These are phyloP conservation scores for Amanita exitialis DNA, from an alignment of 768 basidiomycete genomes.

Conservation along the genomic window DNA sequence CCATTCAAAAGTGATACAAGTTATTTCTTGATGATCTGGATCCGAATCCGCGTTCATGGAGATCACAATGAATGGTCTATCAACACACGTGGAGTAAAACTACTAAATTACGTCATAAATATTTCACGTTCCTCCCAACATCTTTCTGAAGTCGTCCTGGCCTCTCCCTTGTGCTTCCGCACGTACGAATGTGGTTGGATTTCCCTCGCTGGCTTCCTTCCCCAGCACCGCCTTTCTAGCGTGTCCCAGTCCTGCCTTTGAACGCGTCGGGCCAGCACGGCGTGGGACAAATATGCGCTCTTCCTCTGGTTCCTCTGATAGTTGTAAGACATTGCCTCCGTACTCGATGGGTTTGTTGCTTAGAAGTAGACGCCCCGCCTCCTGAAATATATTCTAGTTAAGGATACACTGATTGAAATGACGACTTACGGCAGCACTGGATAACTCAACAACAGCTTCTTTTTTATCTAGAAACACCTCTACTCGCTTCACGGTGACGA, in stretches of 20 bases:
- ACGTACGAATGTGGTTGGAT: constrained; percentile 5
- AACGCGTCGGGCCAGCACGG: constrained; percentile 49
- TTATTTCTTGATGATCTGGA: constrained; percentile 34
- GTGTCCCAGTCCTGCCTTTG: constrained; percentile 63
- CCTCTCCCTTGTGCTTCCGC: constrained; percentile 31
- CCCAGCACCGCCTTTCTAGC: constrained; percentile 25
- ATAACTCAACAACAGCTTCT: constrained; percentile 58
- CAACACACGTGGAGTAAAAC: background rate
- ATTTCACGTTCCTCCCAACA: constrained; percentile 34
- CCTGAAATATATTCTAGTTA: constrained; percentile 32
- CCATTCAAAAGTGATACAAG: constrained; percentile 67
- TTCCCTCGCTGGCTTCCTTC: constrained; percentile 12
- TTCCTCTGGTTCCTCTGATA: constrained; percentile 44
- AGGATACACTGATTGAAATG: background rate
- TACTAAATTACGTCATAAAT: background rate
- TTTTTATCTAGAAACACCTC: constrained; percentile 57
- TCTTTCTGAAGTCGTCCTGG: constrained; percentile 82
- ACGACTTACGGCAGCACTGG: constrained; percentile 49
- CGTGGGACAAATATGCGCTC: constrained; percentile 51
- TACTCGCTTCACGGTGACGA: constrained; percentile 56
- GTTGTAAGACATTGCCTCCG: constrained; percentile 45
- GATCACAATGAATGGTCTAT: background rate
- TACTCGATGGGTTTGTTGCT: constrained; percentile 64
- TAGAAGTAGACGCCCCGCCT: constrained; percentile 73
- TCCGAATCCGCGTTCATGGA: constrained; percentile 21